Base-by-base conservation (phyloP, 768 basidiomycete genomes). In the Boletus barrowsii region DNA sequence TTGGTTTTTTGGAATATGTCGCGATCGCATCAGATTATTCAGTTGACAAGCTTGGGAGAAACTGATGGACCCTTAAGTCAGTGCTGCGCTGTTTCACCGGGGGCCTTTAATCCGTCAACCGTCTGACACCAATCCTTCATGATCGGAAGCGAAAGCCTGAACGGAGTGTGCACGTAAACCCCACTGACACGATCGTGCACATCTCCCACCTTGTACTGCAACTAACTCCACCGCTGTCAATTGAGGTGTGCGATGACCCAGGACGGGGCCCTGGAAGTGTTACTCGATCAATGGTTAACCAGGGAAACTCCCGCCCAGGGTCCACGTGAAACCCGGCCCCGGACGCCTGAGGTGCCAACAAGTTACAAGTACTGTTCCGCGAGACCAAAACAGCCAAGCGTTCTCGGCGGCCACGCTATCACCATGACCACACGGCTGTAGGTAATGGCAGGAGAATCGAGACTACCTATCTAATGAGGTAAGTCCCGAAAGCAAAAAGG, bases 1-100 rank as follows among this genome's bases (percentile, higher is more conserved):
- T 37, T 54, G 20, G 49, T 33, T 46, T 57, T 41, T 61, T 59
- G 61, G 37, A 35, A 24, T 14, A 11, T 26, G 18, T 20, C 20
- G 15, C 7, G 15, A 29, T 20, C 22, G 9, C 26, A 29, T 13
- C 32, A 42, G 10, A 37, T 30, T 39, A 30, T 3, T 13, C 40
- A 11, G 17, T 4, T 54, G 43, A 53, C 42, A 36, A 24, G 53
- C 46, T 47, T 51, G 42, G 56, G 32, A 45, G 24, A 47, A 47
- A 39, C 17, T 32, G 18, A 42, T 26, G n/a, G 18, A 13, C 11
- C 13, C 18, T 35, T 10, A n/a, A 32, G 6, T 57, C 32, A 43
- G 29, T n/a, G 17, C 42, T 5, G 15, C n/a, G 15, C 10, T 39
- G 41, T 47, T 43, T 47, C 30, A 26, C 39, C 35, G 32, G 14